Conservation (phyloP, 2,329 filamentous ascomycete species). For the Trichothecium roseum region DNA sequence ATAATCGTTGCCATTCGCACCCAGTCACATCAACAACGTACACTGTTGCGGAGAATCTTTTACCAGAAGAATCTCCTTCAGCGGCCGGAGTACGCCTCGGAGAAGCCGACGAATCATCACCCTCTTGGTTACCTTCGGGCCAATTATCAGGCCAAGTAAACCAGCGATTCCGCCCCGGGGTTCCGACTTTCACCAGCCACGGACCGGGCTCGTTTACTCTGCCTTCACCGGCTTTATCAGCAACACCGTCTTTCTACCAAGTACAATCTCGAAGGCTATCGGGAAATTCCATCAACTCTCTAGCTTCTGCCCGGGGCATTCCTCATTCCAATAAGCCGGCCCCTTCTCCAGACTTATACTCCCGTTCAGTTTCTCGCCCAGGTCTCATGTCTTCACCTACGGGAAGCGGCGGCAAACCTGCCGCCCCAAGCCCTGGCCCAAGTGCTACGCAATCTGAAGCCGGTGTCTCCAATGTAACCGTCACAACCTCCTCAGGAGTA, state of each 20-base stretch:
- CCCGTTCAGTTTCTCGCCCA: conserved; percentile 29
- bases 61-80: conserved; percentile 5
- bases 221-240: conserved; percentile 36
- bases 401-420: too few species aligned
- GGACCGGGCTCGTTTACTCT: conserved; percentile 23
- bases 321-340: conserved; percentile 41
- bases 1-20: too few species aligned
- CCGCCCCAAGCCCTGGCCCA: conserved; percentile 20
- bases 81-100: background rate
- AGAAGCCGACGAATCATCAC: too few species aligned
- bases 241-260: conserved; percentile 38
- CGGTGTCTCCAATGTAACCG: conserved; percentile 38
- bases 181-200: conserved; percentile 11
- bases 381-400: conserved; percentile 31
- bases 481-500: conserved; percentile 39
- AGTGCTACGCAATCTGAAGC: conserved; percentile 33
- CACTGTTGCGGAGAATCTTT: too few species aligned
- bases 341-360: conserved; percentile 39
- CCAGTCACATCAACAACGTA: background rate
- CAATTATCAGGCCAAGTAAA: too few species aligned
- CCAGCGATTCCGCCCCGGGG: conserved; percentile 7
- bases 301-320: conserved; percentile 47
- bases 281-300: conserved; percentile 62
- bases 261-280: conserved; percentile 56
- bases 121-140: too few species aligned